These are phyloP conservation scores for Rhodotorula taiwanensis DNA, from an alignment of 768 basidiomycete genomes.

Conservation along the genomic window DNA sequence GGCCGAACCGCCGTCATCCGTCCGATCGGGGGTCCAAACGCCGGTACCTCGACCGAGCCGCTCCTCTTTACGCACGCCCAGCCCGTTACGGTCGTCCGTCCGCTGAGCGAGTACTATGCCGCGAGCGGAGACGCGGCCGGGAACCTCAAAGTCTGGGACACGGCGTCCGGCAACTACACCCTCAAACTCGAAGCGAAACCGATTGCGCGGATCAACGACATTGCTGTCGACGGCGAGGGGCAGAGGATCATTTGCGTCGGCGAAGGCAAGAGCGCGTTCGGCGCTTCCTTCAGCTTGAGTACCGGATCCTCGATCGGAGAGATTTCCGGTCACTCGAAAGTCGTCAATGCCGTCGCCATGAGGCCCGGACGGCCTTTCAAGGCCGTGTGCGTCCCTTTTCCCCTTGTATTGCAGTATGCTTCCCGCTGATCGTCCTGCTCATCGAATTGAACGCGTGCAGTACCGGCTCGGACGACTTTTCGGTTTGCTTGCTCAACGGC, in stretches of 20 bases:
- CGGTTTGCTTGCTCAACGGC: slow-evolving; percentile 41
- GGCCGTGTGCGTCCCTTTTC: slow-evolving; percentile 15
- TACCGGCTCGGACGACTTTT: slow-evolving; percentile 33
- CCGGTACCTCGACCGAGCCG: background rate
- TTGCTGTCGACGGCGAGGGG: slow-evolving; percentile 92
- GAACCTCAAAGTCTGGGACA: slow-evolving; percentile 75
- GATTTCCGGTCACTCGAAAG: slow-evolving; percentile 83
- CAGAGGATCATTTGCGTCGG: slow-evolving; percentile 90
- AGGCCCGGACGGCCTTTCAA: slow-evolving; percentile 19
- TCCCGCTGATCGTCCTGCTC: background rate
- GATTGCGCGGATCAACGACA: slow-evolving; percentile 56
- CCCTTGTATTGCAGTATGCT: too few relatives aligned
- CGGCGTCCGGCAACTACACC: slow-evolving; percentile 68
- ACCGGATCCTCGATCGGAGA: slow-evolving; percentile 62
- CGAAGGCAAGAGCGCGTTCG: slow-evolving; percentile 57
- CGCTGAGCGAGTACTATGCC: slow-evolving; percentile 59
- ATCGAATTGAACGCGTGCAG: background rate
- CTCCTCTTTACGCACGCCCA: slow-evolving; percentile 15
- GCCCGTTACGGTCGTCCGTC: slow-evolving; percentile 16
- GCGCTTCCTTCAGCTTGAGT: slow-evolving; percentile 45
- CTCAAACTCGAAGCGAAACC: slow-evolving; percentile 35
- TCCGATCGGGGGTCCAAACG: background rate
- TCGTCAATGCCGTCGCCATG: slow-evolving; percentile 34
- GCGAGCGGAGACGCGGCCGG: slow-evolving; percentile 81
- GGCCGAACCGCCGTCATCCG: slow-evolving; percentile 26